These are phyloP conservation scores for Silene latifolia DNA, from an alignment of 148 eudicot genomes.

Conservation along the genomic window DNA sequence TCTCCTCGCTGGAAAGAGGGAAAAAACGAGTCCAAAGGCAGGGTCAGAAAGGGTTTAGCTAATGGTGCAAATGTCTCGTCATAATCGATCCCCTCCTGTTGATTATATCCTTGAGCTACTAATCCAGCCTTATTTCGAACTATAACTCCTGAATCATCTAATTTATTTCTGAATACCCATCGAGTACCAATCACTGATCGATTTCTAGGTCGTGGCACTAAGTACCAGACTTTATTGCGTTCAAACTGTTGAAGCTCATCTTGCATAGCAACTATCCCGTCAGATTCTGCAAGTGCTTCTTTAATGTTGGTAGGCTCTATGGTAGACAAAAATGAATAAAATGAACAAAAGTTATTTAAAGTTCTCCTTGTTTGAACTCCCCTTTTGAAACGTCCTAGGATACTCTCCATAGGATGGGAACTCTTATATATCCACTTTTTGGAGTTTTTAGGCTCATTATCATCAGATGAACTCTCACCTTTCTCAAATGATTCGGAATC, in stretches of 20 bases:
- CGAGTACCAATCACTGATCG: background rate
- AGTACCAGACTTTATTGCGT: background rate
- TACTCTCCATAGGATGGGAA: background rate
- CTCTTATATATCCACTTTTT: background rate
- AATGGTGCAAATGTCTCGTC: background rate
- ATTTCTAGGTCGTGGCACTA: background rate
- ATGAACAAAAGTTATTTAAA: background rate
- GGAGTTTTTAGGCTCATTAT: no score
- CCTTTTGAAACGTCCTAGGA: background rate
- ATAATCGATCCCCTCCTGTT: background rate
- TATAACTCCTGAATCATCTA: background rate
- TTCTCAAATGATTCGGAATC: no score
- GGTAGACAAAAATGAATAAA: background rate
- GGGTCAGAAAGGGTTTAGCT: no score
- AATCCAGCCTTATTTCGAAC: background rate
- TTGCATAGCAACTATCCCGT: background rate
- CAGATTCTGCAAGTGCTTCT: background rate
- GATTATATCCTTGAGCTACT: background rate
- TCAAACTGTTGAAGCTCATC: background rate
- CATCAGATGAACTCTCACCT: no score
- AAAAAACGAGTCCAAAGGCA: no score
- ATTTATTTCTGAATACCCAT: background rate
- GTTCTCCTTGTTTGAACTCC: background rate
- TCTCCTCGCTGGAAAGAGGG: no score
- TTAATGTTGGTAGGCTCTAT: background rate